Evolutionary conservation across 75 land plant genomes (phyloP).

Genomic region (Pinus tabuliformis): DNA sequence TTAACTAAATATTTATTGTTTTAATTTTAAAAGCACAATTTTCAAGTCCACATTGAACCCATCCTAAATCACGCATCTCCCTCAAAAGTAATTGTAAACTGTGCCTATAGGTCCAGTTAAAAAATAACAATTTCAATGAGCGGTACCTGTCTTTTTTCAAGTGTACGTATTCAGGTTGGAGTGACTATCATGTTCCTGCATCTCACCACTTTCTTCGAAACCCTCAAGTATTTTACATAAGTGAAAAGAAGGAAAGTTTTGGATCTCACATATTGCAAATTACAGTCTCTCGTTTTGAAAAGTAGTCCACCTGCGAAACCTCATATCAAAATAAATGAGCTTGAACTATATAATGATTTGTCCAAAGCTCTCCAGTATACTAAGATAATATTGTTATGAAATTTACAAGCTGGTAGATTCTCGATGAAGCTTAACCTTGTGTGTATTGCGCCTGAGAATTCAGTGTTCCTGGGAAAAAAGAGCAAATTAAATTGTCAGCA

Average conservation of each 20-base stretch:
- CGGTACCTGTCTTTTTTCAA: slow-evolving; percentile 67
- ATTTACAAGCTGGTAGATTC: background rate
- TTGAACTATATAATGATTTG: too few relatives aligned
- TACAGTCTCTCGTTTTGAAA: slow-evolving; percentile 12
- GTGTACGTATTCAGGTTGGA: slow-evolving; percentile 23
- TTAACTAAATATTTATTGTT: too few relatives aligned
- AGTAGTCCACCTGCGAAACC: slow-evolving; percentile 43
- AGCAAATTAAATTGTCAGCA: slow-evolving; percentile 28
- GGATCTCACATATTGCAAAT: slow-evolving; percentile 58
- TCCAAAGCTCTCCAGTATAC: too few relatives aligned
- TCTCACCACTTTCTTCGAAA: slow-evolving; percentile 20
- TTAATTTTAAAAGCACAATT: too few relatives aligned
- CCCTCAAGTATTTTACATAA: slow-evolving; percentile 49
- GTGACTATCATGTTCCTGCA: slow-evolving; percentile 44
- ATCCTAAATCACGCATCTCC: too few relatives aligned
- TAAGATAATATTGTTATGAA: too few relatives aligned
- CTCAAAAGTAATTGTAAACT: too few relatives aligned
- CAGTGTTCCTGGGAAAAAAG: slow-evolving; percentile 4
- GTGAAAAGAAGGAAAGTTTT: slow-evolving; percentile 50
- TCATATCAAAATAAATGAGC: background rate
- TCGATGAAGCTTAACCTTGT: slow-evolving; percentile 1
- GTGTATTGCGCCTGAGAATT: slow-evolving; percentile 28
- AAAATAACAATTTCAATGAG: too few relatives aligned
- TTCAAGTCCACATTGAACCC: too few relatives aligned
- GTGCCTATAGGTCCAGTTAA: too few relatives aligned